phyloP scores from a whole-genome alignment of 2,329 filamentous ascomycete species.

The Cladosporium sp. region DNA sequence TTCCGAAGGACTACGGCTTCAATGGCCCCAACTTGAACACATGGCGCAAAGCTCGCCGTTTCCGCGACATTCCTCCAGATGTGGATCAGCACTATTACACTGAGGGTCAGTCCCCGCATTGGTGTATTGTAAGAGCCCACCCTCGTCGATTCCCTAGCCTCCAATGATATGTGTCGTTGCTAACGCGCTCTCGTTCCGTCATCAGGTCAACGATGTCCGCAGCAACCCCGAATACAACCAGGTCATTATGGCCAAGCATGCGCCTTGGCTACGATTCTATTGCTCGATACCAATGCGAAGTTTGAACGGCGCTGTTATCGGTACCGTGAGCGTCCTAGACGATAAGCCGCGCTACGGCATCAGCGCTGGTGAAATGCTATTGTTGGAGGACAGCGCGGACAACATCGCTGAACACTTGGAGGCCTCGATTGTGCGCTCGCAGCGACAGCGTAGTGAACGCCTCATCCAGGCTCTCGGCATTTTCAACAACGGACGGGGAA shows the following conservation, averaged over 20 bases:
- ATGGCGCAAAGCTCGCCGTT: constrained; percentile 20
- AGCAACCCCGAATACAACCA: constrained; percentile 5
- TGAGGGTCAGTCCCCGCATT: constrained; percentile 18
- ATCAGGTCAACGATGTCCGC: constrained; percentile 18
- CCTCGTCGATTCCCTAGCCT: too few species aligned
- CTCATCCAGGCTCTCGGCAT: constrained; percentile 49
- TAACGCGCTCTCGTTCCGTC: too few species aligned
- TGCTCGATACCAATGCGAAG: constrained; percentile 55
- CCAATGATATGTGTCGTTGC: too few species aligned
- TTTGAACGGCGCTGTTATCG: constrained; percentile 51
- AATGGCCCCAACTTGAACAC: constrained; percentile 25
- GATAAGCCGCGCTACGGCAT: constrained; percentile 49
- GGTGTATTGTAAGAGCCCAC: constrained; percentile 11
- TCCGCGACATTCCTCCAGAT: constrained; percentile 15
- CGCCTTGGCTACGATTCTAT: constrained; percentile 36
- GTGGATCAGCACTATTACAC: constrained; percentile 18
- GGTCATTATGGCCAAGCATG: constrained; percentile 13
- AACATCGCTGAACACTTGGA: constrained; percentile 57
- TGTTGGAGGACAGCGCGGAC: constrained; percentile 51
- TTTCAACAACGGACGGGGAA: constrained; percentile 29
- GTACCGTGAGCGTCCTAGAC: constrained; percentile 55
- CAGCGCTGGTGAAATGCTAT: constrained; percentile 44
- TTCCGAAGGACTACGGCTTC: constrained; percentile 31
- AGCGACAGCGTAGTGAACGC: constrained; percentile 47
- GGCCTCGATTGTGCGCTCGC: constrained; percentile 45